These are phyloP conservation scores for Colletotrichum euphorbiae DNA, from an alignment of 2,329 filamentous ascomycete species.

Conservation along the genomic window DNA sequence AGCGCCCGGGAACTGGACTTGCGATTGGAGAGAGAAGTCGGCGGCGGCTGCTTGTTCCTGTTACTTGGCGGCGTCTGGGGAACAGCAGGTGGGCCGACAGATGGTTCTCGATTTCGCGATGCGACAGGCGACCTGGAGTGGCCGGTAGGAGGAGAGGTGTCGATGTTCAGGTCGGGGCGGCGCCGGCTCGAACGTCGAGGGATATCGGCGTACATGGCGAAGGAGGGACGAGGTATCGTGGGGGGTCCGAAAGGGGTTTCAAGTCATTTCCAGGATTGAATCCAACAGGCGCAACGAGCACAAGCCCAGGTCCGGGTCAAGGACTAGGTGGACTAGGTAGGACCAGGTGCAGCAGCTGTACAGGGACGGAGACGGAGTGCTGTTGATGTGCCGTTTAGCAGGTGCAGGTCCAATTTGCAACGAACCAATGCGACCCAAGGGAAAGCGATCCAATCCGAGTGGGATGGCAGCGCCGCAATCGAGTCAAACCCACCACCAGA, in stretches of 20 bases:
- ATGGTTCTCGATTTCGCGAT: constrained; percentile 23
- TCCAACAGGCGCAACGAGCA: constrained; percentile 3
- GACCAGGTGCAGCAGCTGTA: constrained; percentile 13
- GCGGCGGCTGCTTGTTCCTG: constrained; percentile 31
- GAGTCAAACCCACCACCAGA: constrained; percentile 13
- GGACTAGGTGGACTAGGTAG: constrained; percentile 12
- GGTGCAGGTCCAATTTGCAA: not conserved
- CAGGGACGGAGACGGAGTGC: constrained; percentile 7
- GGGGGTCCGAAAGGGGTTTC: constrained; percentile 34
- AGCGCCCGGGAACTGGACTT: constrained; percentile 51
- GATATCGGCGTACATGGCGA: constrained; percentile 37
- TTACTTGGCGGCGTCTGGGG: constrained; percentile 38
- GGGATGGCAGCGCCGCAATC: constrained; percentile 16
- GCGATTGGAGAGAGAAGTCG: constrained; percentile 31
- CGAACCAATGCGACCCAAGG: constrained; percentile 18
- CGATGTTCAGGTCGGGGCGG: constrained; percentile 42
- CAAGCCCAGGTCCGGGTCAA: constrained; percentile 4
- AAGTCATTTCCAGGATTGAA: constrained; percentile 36
- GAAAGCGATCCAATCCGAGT: constrained; percentile 19
- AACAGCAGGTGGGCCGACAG: constrained; percentile 2
- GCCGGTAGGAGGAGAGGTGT: constrained; percentile 35
- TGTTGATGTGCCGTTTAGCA: constrained; percentile 12
- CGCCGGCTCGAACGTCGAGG: constrained; percentile 39
- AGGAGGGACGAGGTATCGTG: constrained; percentile 30
- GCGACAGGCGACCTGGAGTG: constrained; percentile 26